Evolutionary conservation across 371 early-diverging fungal genomes (phyloP), one percentile per base, ranked within the genome.

Genomic region (Smittium culicis): DNA sequence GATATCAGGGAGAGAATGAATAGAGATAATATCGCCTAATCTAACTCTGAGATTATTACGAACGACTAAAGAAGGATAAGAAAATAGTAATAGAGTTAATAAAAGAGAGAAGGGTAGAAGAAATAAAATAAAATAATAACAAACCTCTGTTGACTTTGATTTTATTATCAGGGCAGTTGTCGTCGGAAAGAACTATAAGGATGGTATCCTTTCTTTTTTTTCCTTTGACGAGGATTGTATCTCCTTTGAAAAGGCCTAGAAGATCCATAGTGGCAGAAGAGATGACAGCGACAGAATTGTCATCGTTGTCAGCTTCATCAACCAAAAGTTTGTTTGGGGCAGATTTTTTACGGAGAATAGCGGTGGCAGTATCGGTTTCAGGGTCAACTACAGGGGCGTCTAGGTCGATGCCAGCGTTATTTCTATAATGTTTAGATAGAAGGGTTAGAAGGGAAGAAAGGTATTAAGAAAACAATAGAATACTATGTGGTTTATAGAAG

Each of bases 141-240:
- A n/a, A n/a, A n/a, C n/a, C n/a, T 75, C 93, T 93, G 81, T 96
- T 92, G 67, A 99, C 83, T 71, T 88, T 82, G 71, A 97, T 91
- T 78, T 93, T 93, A 72, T 89, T 88, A 70, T 90, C 90, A 67
- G 97, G 96, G 59, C 91, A 83, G 61, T 88, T 86, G 69, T 95
- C 93, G 73, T 94, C 94, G 68, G 91, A 86, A 35, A 95, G 80
- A 58, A 92, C 93, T 69, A 95, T 91, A 65, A 99, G 83, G 29
- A 99, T 93, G 11, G 96, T 94, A 74, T 99, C 98, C 71, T 86
- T 86, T 79, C 98, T 86, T 87, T 94, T 95, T 83, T 99, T 99
- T 71, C 99, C 99, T 82, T 96, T 95, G 70, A 99, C 80, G 60
- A 94, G 78, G 45, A 99, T 89, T 69, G 92, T 94, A 74, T 98